Evolutionary conservation across 306 rosid genomes (phyloP).

Genomic region (Argentina anserina): DNA sequence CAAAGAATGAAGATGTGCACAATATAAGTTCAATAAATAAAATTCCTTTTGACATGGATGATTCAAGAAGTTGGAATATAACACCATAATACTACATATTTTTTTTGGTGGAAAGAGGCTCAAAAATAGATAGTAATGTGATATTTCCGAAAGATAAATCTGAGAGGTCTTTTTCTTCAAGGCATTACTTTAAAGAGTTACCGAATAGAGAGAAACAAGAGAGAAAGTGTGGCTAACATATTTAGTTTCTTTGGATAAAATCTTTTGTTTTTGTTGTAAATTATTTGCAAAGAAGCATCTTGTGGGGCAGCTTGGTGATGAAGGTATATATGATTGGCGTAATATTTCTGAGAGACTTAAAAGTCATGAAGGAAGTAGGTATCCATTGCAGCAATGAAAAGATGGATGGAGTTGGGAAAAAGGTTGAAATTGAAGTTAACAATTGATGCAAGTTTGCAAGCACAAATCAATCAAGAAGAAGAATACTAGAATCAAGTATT

Average conservation of each 20-base stretch:
- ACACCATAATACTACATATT: no score
- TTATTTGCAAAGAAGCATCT: background rate
- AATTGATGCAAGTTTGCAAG: background rate
- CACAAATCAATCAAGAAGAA: background rate
- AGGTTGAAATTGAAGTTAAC: no score
- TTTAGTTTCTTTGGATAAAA: background rate
- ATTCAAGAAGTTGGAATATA: no score
- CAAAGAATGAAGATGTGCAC: no score
- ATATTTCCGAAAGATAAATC: no score
- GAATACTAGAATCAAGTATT: background rate
- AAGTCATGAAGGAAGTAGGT: background rate
- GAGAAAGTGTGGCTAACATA: background rate
- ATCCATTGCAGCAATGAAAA: background rate
- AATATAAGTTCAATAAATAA: no score
- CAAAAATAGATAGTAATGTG: no score
- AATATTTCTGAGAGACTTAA: background rate
- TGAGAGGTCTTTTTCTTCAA: no score
- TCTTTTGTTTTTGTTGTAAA: background rate
- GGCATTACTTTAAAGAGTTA: no score
- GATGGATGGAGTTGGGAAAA: background rate
- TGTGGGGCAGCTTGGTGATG: background rate
- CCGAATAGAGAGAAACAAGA: no score
- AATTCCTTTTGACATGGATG: no score
- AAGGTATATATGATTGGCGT: background rate
- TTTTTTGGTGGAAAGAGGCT: no score